These are phyloP conservation scores for Aspergillus bombycis DNA, from an alignment of 2,329 filamentous ascomycete species.

Conservation along the genomic window DNA sequence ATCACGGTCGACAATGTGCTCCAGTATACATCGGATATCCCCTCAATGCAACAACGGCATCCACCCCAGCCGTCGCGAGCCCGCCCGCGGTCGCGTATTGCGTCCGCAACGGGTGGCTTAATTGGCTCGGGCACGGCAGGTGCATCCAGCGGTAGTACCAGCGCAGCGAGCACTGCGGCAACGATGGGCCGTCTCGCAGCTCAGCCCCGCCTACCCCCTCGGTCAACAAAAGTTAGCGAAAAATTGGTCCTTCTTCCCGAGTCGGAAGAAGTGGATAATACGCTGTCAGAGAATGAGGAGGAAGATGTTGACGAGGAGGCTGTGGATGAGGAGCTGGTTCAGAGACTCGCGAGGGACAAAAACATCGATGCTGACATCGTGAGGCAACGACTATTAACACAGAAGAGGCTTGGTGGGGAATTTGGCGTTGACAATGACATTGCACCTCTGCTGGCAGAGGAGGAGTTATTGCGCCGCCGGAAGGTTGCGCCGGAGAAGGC, in stretches of 20 bases:
- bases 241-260: slow-evolving; percentile 95
- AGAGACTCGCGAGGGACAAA: slow-evolving; percentile 35
- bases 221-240: slow-evolving; percentile 92
- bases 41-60: slow-evolving; percentile 84
- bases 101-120: slow-evolving; percentile 33
- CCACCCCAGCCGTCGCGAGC: slow-evolving; percentile 52
- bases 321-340: slow-evolving; percentile 42
- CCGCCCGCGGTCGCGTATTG: slow-evolving; percentile 37
- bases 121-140: slow-evolving; percentile 48
- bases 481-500: slow-evolving; percentile 56
- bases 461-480: slow-evolving; percentile 63
- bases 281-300: slow-evolving; percentile 26
- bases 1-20: slow-evolving; percentile 93
- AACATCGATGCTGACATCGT: slow-evolving; percentile 39
- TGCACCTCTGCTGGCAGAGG: slow-evolving; percentile 56
- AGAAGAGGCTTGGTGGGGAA: slow-evolving; percentile 49
- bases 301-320: slow-evolving; percentile 27
- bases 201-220: slow-evolving; percentile 69
- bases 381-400: slow-evolving; percentile 35
- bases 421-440: slow-evolving; percentile 60
- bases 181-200: slow-evolving; percentile 60
- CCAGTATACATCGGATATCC: slow-evolving; percentile 91
- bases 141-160: slow-evolving; percentile 30
- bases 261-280: slow-evolving; percentile 49
- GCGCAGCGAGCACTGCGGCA: slow-evolving; percentile 54